Percentiles rank a stretch among this genome's conserved stretches.
Evolutionary conservation across 1,139 yeast genomes (phyloP).

Genomic region (Ogataea hybrid): DNA sequence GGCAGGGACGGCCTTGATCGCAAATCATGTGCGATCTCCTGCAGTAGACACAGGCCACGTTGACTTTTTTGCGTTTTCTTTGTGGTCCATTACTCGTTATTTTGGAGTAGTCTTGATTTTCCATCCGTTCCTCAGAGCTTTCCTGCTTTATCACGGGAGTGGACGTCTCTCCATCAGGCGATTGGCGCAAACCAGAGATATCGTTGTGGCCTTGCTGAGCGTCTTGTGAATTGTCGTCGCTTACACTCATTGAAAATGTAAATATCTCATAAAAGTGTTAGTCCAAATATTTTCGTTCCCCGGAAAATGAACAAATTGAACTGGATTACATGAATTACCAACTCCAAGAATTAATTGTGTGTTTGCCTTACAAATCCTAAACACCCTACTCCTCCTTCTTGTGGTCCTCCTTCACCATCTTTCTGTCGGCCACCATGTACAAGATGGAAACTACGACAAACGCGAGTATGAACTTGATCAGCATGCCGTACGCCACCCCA

Average conservation of each 20-base stretch:
- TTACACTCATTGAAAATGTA: constrained; percentile 2
- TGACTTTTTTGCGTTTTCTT: constrained; percentile 54
- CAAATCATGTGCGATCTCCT: constrained; percentile 95
- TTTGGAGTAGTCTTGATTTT: background rate
- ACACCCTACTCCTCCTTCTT: constrained; percentile 3
- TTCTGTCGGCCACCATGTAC: constrained; percentile 16
- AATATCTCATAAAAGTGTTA: background rate
- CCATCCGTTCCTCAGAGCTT: background rate
- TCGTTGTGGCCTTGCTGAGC: background rate
- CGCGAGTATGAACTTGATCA: constrained; percentile 26
- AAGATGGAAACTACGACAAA: constrained; percentile 18
- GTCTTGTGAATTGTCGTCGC: constrained; percentile 1
- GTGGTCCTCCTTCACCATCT: constrained; percentile 1
- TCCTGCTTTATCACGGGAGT: constrained; percentile 1
- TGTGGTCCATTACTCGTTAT: background rate
- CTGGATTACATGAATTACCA: background rate
- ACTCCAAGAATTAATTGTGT: too few relatives aligned
- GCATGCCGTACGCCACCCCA: constrained; percentile 17
- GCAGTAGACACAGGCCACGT: constrained; percentile 85
- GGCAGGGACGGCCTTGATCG: constrained; percentile 83
- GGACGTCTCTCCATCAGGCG: background rate
- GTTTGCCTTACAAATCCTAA: background rate
- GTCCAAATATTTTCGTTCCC: background rate
- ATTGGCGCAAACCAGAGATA: background rate
- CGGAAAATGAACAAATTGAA: constrained; percentile 2